Evolutionary conservation across 202 grass and related monocot species (phyloP).

Genomic region (Bolboschoenoplectus hybrid): DNA sequence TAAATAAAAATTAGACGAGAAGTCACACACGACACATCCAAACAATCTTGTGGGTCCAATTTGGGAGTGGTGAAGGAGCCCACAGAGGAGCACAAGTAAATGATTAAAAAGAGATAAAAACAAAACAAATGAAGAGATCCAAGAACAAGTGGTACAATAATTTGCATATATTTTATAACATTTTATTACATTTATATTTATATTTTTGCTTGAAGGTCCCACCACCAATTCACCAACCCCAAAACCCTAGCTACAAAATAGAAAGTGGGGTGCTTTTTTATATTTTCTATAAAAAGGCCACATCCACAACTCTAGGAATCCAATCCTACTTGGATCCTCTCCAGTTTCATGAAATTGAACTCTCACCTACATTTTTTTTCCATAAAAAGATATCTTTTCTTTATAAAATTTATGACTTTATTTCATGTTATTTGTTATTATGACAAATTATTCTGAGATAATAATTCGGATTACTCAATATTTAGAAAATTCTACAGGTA

Average conservation of each 20-base stretch:
- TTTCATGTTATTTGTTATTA: no score
- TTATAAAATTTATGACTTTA: no score
- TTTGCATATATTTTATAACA: neutral
- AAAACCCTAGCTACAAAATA: neutral
- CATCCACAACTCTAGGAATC: neutral
- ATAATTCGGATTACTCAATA: no score
- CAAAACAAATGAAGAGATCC: neutral
- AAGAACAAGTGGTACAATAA: slow-evolving; percentile 18
- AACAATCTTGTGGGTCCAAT: neutral
- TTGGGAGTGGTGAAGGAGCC: neutral
- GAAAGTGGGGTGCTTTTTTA: neutral
- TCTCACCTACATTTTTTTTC: neutral
- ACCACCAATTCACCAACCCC: neutral
- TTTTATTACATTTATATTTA: neutral
- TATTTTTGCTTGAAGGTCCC: neutral
- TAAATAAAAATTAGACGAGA: neutral
- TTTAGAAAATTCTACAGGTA: no score
- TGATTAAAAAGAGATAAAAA: neutral
- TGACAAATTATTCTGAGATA: no score
- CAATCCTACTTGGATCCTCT: neutral
- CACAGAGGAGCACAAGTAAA: neutral
- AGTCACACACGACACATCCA: neutral
- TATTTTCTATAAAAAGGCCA: neutral
- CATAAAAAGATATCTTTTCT: no score
- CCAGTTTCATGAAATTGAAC: neutral